Conservation (phyloP, 2,329 filamentous ascomycete species). For the Aureobasidium melanogenum region DNA sequence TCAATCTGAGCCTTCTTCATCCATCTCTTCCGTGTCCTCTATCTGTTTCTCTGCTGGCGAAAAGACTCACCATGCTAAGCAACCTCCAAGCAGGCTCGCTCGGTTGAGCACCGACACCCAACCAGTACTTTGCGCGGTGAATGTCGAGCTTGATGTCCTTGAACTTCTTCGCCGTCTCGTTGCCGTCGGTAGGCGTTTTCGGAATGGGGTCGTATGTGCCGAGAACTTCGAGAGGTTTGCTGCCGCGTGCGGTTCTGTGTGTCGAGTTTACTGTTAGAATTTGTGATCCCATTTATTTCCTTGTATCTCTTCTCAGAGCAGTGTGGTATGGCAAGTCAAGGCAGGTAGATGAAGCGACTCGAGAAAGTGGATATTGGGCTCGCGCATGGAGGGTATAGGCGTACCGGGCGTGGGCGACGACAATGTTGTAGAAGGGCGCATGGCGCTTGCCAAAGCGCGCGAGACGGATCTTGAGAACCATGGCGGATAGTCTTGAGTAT, state of each 20-base stretch:
- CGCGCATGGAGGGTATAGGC: conserved; percentile 17
- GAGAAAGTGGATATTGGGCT: neutral
- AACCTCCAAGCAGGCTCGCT: conserved; percentile 83
- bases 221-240: conserved; percentile 86
- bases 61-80: conserved; percentile 60
- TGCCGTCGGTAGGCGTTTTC: conserved; percentile 38
- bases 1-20: neutral
- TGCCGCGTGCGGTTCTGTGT: conserved; percentile 71
- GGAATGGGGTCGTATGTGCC: conserved; percentile 55
- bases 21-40: neutral
- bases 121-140: conserved; percentile 81
- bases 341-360: neutral
- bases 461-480: conserved; percentile 92
- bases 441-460: conserved; percentile 87
- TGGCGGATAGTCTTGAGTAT: conserved; percentile 19
- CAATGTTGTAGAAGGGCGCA: conserved; percentile 93
- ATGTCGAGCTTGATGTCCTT: conserved; percentile 89
- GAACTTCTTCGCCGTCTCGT: conserved; percentile 42
- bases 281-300: neutral
- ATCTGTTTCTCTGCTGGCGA: neutral
- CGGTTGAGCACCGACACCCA: conserved; percentile 92
- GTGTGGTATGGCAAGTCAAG: neutral
- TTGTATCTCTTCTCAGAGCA: neutral
- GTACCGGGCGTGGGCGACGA: conserved; percentile 85
- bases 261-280: neutral